Evolutionary conservation across 2,329 filamentous ascomycete genomes (phyloP), one percentile per base, ranked within the genome.

Genomic region (Hortaea werneckii): DNA sequence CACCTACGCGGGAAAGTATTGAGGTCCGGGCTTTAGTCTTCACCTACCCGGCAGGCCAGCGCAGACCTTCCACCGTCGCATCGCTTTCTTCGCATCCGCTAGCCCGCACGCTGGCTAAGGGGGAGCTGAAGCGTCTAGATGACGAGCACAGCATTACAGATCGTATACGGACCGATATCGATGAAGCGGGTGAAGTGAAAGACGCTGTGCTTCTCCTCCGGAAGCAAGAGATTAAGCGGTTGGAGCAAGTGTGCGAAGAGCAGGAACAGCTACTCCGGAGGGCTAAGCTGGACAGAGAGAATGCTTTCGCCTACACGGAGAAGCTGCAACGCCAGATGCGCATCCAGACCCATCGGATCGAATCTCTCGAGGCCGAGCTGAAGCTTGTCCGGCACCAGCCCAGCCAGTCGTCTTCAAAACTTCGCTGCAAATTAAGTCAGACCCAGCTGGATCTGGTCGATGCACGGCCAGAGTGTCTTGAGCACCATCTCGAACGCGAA

Each of bases 21-120:
- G 57, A 59, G 44, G 51, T 59, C 34, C 52, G 54, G 12, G 57
- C 56, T 3, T 45, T 58, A 32, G 45, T 59, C 41, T 58, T 59
- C 46, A 59, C 54, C 1, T 53, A 58, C 35, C 56, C 56, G 6
- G 29, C 30, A n/a, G 38, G 37, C 9, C 41, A 42, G 8, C 43
- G 45, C 7, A 44, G 51, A 11, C 52, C 54, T 2, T 50, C 45
- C 1, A 29, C 26, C 5, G 35, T 30, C 10, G 35, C 47, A 20
- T 44, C 45, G 46, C n/a, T 35, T 9, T 46, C 46, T 13, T 26
- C 28, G 6, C 52, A 56, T 29, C 54, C 52, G 29, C 49, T 56
- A 5, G 54, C 50, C 8, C 38, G 45, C 5, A 50, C 37, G 13
- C 47, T 58, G 4, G 45, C 52, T 37, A 46, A 45, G 13, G 42